phyloP scores from a whole-genome alignment of 306 rosid genomes.

The Benincasa hispida region DNA sequence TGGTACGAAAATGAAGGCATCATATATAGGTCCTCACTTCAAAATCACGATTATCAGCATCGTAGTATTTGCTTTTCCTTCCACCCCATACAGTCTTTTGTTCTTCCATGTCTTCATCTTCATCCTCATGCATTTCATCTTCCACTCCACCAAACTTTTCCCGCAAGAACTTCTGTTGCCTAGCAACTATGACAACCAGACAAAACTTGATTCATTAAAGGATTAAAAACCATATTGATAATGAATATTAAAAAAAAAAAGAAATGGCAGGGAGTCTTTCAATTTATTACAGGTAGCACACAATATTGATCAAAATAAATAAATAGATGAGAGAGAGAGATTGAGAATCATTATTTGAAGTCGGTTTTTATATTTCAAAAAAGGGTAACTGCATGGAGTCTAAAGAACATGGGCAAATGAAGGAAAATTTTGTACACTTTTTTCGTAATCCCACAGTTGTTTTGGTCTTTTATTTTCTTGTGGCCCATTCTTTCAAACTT shows the following conservation, averaged over 20 bases:
- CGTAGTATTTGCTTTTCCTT: slow-evolving; percentile 25
- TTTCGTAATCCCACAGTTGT: neutral
- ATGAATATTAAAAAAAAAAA: too few species aligned
- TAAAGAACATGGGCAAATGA: neutral
- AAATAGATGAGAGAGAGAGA: too few species aligned
- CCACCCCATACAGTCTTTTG: slow-evolving; percentile 25
- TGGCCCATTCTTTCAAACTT: neutral
- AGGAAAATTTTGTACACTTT: neutral
- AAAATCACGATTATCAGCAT: slow-evolving; percentile 70
- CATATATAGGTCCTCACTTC: slow-evolving; percentile 39
- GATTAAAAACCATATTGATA: neutral
- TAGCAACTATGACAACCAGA: slow-evolving; percentile 36
- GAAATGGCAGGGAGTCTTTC: neutral
- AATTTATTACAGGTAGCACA: neutral
- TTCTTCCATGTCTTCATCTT: slow-evolving; percentile 50
- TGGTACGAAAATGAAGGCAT: neutral
- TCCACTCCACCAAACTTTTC: slow-evolving; percentile 56
- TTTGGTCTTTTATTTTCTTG: neutral
- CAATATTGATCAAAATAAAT: neutral
- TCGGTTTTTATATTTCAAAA: neutral
- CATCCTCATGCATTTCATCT: slow-evolving; percentile 48
- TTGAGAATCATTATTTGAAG: neutral
- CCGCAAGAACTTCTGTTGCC: slow-evolving; percentile 38
- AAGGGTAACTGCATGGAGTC: neutral
- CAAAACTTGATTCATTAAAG: neutral